Base-by-base conservation (phyloP, 345 rosid species). In the Syzygium grande region DNA sequence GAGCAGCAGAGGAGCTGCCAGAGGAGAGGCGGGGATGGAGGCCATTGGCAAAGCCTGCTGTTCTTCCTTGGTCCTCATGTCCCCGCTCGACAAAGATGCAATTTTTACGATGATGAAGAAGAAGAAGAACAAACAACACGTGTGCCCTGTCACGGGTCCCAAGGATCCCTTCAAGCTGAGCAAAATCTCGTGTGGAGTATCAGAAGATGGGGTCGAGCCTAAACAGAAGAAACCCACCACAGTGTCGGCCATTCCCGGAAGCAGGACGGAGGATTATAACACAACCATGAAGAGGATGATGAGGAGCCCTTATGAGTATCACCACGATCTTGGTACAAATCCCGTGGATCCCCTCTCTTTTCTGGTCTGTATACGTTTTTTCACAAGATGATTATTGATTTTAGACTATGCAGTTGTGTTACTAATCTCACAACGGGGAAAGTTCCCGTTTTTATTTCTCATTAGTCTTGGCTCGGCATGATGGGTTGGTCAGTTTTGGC, bases 231-330 rank as follows among this genome's bases (percentile, higher is more conserved):
- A 49, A 29, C 65, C 86, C 84, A 9, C 41, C 34, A 6, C 84
- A 43, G 86, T 87, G 27, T 91, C 94, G 10, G 89, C 90, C 25
- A 91, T 91, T 84, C 92, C 93, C 86, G 92, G 87, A 87, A 92
- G 90, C 91, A 93, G 86, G 88, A 89, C 92, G 94, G 97, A 96
- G 43, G 95, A 94, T 46, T 97, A 96, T 88, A 96, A 97, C 88
- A 91, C 87, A 43, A 95, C 96, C 90, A 97, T 96, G 99, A 96
- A 95, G 94, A 93, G 91, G 89, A 89, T 95, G 96, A 97, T 94
- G 99, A 95, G 98, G 86, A 96, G 91, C 92, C 99, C 98, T 3
- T 97, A 94, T 87, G 99, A 97, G 88, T 97, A 97, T 91, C 98
- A 95, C 89, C 99, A 97, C 86, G 99, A 97, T 90, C 94, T 97